Evolutionary conservation across 345 rosid species (phyloP), one percentile per base, ranked within the genome.

Genomic region (Turnera subulata): DNA sequence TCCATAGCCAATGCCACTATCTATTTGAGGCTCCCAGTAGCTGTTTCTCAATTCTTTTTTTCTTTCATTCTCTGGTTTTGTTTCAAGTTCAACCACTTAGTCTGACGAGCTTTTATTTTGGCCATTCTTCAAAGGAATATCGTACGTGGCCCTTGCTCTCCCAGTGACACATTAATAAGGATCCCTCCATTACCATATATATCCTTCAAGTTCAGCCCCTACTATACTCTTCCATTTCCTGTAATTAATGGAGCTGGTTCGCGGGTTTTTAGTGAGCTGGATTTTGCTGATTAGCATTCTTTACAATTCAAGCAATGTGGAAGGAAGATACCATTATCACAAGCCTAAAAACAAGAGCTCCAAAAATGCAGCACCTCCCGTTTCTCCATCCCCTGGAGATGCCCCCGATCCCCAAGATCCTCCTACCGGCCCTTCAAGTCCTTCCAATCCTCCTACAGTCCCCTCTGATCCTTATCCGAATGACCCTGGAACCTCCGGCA

Each of bases 401-500:
- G 47, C 59, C 42, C 67, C 81, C 6, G 64, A 22, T 35, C 61
- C 67, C 37, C 43, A 58, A 25, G 59, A 37, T 22, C 54, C 59
- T 10, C 60, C 72, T 39, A 42, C 59, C 18, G 40, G 1, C 7
- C 70, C 81, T 58, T 60, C 82, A 3, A 16, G 62, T 18, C 63
- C 77, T 53, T 24, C 55, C 1, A 35, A 42, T 50, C 35, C 61
- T 8, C 78, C 90, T 1, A 13, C 55, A 5, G 51, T 81, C 16
- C 93, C 93, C 0, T 78, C 95, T 0, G 88, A 83, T 76, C 98
- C 96, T 0, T 75, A 76, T 49, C 94, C 92, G 0, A 57, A 72
- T 43, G 77, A 65, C 24, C 84, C 79, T 2, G 77, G 71, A 7
- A 59, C 47, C 9, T 37, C 80, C 6, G n/a, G n/a, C n/a, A 64